Conservation (phyloP, 176 grass and related monocot species). For the Elaeis guineensis region DNA sequence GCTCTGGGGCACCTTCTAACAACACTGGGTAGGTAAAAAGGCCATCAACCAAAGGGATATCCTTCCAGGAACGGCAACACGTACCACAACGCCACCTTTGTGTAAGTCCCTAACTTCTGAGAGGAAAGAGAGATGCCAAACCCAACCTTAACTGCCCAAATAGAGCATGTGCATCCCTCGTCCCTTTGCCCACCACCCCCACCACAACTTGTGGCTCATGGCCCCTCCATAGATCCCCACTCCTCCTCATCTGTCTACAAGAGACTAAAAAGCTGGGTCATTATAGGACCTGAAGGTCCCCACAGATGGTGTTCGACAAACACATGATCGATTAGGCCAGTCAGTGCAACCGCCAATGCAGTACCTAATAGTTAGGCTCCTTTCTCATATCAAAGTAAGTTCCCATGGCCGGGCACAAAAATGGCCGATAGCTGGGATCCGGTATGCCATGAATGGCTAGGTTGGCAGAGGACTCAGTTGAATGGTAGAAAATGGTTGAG, state of each 20-base stretch:
- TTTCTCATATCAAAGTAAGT: background rate
- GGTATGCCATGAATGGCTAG: background rate
- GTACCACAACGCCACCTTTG: no score
- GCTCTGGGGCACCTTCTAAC: no score
- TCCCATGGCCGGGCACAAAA: background rate
- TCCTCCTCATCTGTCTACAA: no score
- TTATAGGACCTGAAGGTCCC: no score
- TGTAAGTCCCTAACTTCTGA: background rate
- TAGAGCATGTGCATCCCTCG: background rate
- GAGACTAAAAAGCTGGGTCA: no score
- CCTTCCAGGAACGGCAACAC: no score
- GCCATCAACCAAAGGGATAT: no score
- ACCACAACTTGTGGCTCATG: no score
- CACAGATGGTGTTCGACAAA: no score
- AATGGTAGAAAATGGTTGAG: no score
- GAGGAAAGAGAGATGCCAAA: conserved; percentile 6
- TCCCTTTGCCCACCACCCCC: background rate
- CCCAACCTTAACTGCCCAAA: conserved; percentile 10
- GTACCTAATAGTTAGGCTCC: conserved; percentile 18
- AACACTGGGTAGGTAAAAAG: no score
- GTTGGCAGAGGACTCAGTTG: background rate
- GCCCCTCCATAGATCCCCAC: no score
- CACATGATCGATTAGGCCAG: conserved; percentile 5
- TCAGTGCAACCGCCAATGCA: background rate
- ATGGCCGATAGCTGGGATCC: background rate